Evolutionary conservation across 2,329 filamentous ascomycete species (phyloP).

Genomic region (Aspergillus tamarii): DNA sequence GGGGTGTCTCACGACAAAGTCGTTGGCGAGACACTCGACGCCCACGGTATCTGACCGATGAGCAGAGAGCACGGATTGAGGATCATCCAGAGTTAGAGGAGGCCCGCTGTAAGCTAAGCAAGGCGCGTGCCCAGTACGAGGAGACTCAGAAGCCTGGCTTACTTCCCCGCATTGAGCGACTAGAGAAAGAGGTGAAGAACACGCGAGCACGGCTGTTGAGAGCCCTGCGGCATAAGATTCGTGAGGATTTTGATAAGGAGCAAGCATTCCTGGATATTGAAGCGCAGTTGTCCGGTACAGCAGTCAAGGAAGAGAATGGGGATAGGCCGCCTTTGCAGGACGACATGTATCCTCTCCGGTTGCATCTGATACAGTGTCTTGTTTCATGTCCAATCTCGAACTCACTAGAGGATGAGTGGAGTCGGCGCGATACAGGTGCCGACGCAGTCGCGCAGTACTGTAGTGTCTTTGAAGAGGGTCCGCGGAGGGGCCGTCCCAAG

Average conservation of each 20-base stretch:
- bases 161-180: slow-evolving; percentile 11
- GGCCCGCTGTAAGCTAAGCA: slow-evolving; percentile 15
- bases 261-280: slow-evolving; percentile 26
- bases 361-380: slow-evolving; percentile 21
- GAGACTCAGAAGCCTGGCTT: slow-evolving; percentile 14
- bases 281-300: slow-evolving; percentile 21
- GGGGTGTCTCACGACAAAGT: slow-evolving; percentile 17
- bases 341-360: slow-evolving; percentile 17
- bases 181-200: slow-evolving; percentile 22
- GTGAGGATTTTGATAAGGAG: slow-evolving; percentile 26
- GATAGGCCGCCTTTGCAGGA: slow-evolving; percentile 12
- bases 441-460: slow-evolving; percentile 21
- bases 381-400: slow-evolving; percentile 23
- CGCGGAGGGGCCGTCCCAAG: slow-evolving; percentile 16
- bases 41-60: slow-evolving; percentile 17
- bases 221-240: slow-evolving; percentile 16
- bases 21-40: slow-evolving; percentile 20
- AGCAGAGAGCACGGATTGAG: slow-evolving; percentile 17
- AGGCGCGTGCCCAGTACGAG: slow-evolving; percentile 15
- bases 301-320: slow-evolving; percentile 20
- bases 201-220: slow-evolving; percentile 17
- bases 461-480: slow-evolving; percentile 24
- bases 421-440: slow-evolving; percentile 19
- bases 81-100: slow-evolving; percentile 21
- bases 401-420: slow-evolving; percentile 25